Base-by-base conservation (phyloP, 2,329 filamentous ascomycete species). In the Xylaria sp. region DNA sequence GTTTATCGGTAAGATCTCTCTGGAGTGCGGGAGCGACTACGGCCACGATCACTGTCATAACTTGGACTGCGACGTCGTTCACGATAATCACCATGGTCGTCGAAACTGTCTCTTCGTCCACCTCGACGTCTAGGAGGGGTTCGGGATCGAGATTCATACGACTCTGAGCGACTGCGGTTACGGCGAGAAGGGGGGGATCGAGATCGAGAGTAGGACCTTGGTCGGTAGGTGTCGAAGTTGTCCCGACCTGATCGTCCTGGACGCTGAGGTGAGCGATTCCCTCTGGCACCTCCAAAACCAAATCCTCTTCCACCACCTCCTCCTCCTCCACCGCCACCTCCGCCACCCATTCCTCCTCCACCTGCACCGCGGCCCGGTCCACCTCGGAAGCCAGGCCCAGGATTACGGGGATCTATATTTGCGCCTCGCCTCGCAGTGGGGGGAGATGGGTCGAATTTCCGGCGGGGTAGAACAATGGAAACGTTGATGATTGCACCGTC, bases 401-500 rank as follows among this genome's bases (percentile, higher is more conserved):
- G 82, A 40, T 82, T 82, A 76, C 87, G 80, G 68, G 89, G 83
- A 77, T 88, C 84, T 74, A 89, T 86, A 71, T 87, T 87, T 66
- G 85, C 86, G 67, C 87, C 87, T 59, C 87, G 87, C 60, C 91
- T 87, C 60, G 91, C 89, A 5, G 87, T 87, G 1, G 93, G 93
- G 18, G 94, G 94, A 54, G 92, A 89, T 21, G 89, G 90, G 6
- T 93, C 94, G 76, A 97, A 93, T 74, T 93, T 93, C 75, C 92
- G 90, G 59, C 92, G 89, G 0, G 93, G 93, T 42, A 97, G 85
- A 29, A 97, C 93, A 73, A 98, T 96, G 53, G 93, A 96, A 58
- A 98, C 94, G 76, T 91, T 92, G 76, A 98, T 90, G 47, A 90
- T 85, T 25, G 91, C 89, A 60, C 94, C 94, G 79, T 98, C 94